A percentile compares a stretch with the other conserved stretches of the same genome.
phyloP scores from a whole-genome alignment of 306 rosid genomes.

The Ochetophila trinervis region DNA sequence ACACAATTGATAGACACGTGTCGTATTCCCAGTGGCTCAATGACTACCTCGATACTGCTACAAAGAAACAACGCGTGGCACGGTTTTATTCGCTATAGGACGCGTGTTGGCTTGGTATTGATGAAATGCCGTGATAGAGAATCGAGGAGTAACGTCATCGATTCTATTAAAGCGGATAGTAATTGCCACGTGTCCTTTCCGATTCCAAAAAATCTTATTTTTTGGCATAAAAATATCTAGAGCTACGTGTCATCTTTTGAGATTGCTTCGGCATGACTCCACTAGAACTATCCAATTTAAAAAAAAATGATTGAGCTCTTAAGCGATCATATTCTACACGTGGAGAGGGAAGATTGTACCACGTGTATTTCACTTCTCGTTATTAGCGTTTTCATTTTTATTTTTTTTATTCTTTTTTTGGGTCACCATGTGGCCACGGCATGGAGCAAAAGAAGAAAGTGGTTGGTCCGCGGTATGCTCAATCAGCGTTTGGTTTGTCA shows the following conservation, averaged over 20 bases:
- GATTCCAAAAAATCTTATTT: slow-evolving; percentile 17
- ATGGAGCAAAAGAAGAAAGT: slow-evolving; percentile 2
- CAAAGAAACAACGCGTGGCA: not conserved
- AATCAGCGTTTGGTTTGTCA: not conserved
- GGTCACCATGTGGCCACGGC: slow-evolving; percentile 11
- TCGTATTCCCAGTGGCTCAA: not conserved
- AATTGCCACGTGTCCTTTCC: slow-evolving; percentile 26
- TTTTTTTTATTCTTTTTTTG: not conserved
- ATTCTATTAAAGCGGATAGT: not conserved
- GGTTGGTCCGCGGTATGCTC: not conserved
- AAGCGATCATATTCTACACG: slow-evolving; percentile 17
- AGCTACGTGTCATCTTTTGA: slow-evolving; percentile 11
- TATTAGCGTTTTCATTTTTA: not conserved
- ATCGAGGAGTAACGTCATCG: slow-evolving; percentile 22
- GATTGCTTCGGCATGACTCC: slow-evolving; percentile 22
- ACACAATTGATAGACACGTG: not conserved
- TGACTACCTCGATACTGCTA: not conserved
- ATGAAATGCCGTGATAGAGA: not conserved
- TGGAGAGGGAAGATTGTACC: not conserved
- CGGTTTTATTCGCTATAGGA: not conserved
- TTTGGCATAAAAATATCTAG: slow-evolving; percentile 34
- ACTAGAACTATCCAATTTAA: slow-evolving; percentile 10
- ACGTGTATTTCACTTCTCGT: slow-evolving; percentile 15
- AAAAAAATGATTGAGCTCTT: not conserved
- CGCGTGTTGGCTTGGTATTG: slow-evolving; percentile 17